A percentile compares a stretch with the other conserved stretches of the same genome.
phyloP scores from a whole-genome alignment of 2,329 filamentous ascomycete genomes.

The Trichophaea hybrida region DNA sequence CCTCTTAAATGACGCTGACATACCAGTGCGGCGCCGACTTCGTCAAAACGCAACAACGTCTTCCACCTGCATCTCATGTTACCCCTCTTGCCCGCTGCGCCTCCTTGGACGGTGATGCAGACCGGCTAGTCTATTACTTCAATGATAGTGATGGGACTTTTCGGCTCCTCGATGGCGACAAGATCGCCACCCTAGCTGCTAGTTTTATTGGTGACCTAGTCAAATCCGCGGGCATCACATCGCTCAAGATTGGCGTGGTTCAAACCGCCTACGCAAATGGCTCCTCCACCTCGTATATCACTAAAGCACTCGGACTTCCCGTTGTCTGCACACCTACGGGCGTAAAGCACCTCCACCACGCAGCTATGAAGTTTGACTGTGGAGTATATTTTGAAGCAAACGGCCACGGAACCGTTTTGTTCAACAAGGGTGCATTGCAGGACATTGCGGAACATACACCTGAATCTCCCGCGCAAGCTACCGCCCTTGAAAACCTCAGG shows the following conservation, averaged over 20 bases:
- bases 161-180: slow-evolving; percentile 87
- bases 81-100: slow-evolving; percentile 64
- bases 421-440: slow-evolving; percentile 69
- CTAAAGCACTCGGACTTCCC: slow-evolving; percentile 72
- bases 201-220: slow-evolving; percentile 86
- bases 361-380: slow-evolving; percentile 85
- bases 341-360: slow-evolving; percentile 95
- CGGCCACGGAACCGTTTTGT: slow-evolving; percentile 90
- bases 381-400: slow-evolving; percentile 99
- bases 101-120: slow-evolving; percentile 88
- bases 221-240: slow-evolving; percentile 61
- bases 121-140: slow-evolving; percentile 93
- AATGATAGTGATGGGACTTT: slow-evolving; percentile 68
- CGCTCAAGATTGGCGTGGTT: slow-evolving; percentile 82
- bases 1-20: slow-evolving; percentile 9
- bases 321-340: slow-evolving; percentile 89
- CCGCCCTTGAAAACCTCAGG: slow-evolving; percentile 69
- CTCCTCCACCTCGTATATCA: slow-evolving; percentile 80
- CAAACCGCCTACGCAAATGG: slow-evolving; percentile 98
- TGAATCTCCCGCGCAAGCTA: slow-evolving; percentile 80
- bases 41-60: slow-evolving; percentile 91
- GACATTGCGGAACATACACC: slow-evolving; percentile 63
- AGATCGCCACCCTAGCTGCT: slow-evolving; percentile 85
- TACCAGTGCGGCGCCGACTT: slow-evolving; percentile 78
- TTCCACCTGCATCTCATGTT: slow-evolving; percentile 69